phyloP scores from a whole-genome alignment of 192 early-diverging fungal genomes.

The Gonapodya sp. region DNA sequence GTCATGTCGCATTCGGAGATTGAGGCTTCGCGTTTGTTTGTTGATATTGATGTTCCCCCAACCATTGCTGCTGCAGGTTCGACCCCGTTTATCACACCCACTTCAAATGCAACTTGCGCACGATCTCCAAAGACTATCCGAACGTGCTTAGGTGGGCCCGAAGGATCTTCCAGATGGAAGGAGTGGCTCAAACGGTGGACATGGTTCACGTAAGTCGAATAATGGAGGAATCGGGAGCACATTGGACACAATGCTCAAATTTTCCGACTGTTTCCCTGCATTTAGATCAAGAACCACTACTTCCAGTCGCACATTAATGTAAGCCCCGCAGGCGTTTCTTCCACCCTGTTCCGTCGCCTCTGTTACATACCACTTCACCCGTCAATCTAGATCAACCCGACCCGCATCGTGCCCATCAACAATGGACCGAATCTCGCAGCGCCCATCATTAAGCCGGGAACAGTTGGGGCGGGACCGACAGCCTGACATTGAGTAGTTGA shows the following conservation, averaged over 20 bases:
- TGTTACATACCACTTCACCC: too few species aligned
- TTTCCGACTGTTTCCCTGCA: too few species aligned
- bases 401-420: slow-evolving; percentile 63
- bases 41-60: background rate
- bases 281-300: slow-evolving; percentile 70
- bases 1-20: background rate
- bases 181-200: slow-evolving; percentile 72
- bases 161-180: slow-evolving; percentile 63
- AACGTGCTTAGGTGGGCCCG: slow-evolving; percentile 25
- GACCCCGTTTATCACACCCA: slow-evolving; percentile 47
- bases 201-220: slow-evolving; percentile 58
- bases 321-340: too few species aligned
- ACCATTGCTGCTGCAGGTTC: background rate
- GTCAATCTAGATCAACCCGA: slow-evolving; percentile 93
- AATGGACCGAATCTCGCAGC: slow-evolving; percentile 38
- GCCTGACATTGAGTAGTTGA: too few species aligned
- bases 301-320: slow-evolving; percentile 79
- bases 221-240: too few species aligned
- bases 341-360: too few species aligned
- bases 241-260: too few species aligned
- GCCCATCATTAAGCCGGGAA: slow-evolving; percentile 7
- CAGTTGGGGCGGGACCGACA: background rate
- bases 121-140: slow-evolving; percentile 82
- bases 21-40: background rate
- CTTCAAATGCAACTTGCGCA: slow-evolving; percentile 85